Evolutionary conservation across 345 rosid genomes (phyloP).

Genomic region (Gossypium arboreum): DNA sequence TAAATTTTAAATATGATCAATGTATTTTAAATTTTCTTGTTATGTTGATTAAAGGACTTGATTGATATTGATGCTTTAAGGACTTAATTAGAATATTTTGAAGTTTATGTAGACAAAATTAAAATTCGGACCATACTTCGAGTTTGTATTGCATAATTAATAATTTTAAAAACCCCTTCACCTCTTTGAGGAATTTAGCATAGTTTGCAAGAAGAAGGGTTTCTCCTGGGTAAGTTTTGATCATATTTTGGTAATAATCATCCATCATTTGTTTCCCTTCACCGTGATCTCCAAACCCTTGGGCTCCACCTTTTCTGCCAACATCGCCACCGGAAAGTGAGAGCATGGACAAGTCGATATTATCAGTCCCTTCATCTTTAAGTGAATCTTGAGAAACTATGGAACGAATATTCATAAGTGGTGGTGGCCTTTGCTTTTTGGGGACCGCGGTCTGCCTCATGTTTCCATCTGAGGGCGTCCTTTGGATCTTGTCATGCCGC

Average conservation of each 20-base stretch:
- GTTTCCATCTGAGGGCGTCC: conserved; percentile 27
- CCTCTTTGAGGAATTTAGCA: conserved; percentile 56
- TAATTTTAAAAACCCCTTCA: background rate
- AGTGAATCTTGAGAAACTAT: conserved; percentile 7
- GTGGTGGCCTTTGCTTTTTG: conserved; percentile 11
- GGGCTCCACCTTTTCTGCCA: conserved; percentile 20
- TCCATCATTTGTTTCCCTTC: conserved; percentile 36
- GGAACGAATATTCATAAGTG: background rate
- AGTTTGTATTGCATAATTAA: too few species aligned
- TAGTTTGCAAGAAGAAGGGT: conserved; percentile 49
- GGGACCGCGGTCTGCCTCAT: conserved; percentile 19
- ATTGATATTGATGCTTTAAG: too few species aligned
- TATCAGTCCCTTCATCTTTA: background rate
- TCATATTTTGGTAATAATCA: conserved; percentile 41
- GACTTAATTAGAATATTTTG: too few species aligned
- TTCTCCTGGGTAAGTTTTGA: conserved; percentile 38
- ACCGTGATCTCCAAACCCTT: conserved; percentile 21
- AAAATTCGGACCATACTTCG: too few species aligned
- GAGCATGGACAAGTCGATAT: background rate
- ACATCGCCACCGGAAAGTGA: conserved; percentile 8
- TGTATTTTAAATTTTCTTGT: too few species aligned
- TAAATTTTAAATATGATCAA: too few species aligned
- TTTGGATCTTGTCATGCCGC: conserved; percentile 16
- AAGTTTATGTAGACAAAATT: too few species aligned
- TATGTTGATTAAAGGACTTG: too few species aligned